These are phyloP conservation scores for Cercophora newfieldiana DNA, from an alignment of 495 filamentous ascomycete genomes.

Conservation along the genomic window DNA sequence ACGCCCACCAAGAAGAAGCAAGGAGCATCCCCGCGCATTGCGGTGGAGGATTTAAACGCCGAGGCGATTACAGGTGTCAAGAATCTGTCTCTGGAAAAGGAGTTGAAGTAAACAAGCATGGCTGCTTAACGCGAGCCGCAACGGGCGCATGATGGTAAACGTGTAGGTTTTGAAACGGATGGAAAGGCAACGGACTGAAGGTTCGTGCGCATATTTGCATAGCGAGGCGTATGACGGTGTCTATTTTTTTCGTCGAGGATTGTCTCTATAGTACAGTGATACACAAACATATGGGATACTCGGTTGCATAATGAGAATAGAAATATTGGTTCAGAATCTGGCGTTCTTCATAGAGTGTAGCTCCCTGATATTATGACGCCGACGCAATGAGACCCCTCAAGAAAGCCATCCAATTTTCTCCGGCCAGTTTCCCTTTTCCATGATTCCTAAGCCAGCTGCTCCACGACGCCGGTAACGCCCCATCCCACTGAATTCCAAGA, in stretches of 20 bases:
- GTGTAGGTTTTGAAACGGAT: slow-evolving; percentile 3
- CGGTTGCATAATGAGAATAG: neutral
- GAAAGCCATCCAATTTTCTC: neutral
- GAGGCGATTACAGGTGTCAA: slow-evolving; percentile 54
- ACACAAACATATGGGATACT: neutral
- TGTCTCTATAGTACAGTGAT: neutral
- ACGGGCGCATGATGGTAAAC: neutral
- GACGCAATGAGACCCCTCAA: neutral
- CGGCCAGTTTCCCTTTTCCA: neutral
- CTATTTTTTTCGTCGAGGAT: neutral
- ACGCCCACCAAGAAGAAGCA: slow-evolving; percentile 2
- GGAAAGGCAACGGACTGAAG: neutral
- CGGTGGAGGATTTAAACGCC: slow-evolving; percentile 42
- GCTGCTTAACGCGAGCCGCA: neutral
- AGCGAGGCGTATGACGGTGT: slow-evolving; percentile 29
- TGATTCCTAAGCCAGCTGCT: neutral
- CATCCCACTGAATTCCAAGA: neutral
- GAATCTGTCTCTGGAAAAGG: slow-evolving; percentile 40
- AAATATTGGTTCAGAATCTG: neutral
- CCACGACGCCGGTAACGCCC: neutral
- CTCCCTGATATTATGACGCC: neutral
- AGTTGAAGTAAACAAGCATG: slow-evolving; percentile 18
- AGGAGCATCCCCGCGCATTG: slow-evolving; percentile 14
- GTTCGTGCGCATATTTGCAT: slow-evolving; percentile 25
- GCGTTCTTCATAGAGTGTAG: neutral